Evolutionary conservation across 2,329 filamentous ascomycete genomes (phyloP), one percentile per base, ranked within the genome.

Genomic region (Apiospora pterosperma): DNA sequence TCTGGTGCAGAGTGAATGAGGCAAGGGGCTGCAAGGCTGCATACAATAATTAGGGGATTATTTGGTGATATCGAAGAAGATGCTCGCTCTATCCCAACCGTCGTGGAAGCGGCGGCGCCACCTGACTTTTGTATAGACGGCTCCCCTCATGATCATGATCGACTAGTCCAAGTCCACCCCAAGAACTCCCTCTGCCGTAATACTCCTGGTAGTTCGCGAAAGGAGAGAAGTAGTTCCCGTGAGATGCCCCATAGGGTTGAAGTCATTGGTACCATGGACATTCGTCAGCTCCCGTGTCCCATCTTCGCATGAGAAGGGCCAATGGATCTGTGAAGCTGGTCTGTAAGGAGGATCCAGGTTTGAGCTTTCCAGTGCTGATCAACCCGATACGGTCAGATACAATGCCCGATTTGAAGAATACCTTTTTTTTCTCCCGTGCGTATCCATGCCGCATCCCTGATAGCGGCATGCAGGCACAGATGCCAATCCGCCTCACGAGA

Each of bases 1-100:
- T 58, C 23, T 28, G 48, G 25, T 52, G 67, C 23, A 60, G 59
- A 65, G 59, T 62, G 48, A 60, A 60, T 28, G 58, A 21, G 36
- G 58, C 3, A 25, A n/a, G 5, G 58, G 25, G 58, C 34, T 38
- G 34, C 58, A 21, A 60, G 34, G 58, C 34, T 60, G 58, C n/a
- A 60, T 25, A 28, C 12, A 39, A 60, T 39, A 25, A 60, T 60
- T 39, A 60, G 34, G 34, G 34, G 36, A 10, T 21, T 21, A 39
- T 38, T 60, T 60, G 34, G 8, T 38, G 58, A 60, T 25, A n/a
- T 60, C 58, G 34, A 60, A 60, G 58, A 36, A 38, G 58, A 25
- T 21, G 58, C 23, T 16, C 58, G 58, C 23, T 16, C 58, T n/a
- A 28, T 60, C n/a, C 3, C 36, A 36, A 28, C 36, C 34, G 58